Conservation (phyloP, 2,329 filamentous ascomycete species). For the Cadophora luteo-olivacea region DNA sequence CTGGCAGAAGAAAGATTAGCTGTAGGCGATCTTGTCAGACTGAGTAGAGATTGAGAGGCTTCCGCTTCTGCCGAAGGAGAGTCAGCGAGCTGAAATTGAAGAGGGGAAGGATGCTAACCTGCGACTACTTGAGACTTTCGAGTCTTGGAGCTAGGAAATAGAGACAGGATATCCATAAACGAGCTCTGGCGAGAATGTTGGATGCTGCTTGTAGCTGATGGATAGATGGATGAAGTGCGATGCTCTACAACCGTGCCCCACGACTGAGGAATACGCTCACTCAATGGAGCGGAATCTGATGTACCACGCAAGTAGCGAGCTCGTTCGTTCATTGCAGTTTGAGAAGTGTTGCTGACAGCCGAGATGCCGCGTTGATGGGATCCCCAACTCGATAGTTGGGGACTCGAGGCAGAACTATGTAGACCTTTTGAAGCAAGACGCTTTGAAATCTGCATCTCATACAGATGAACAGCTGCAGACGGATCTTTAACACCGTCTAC, state of each 20-base stretch:
- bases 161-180: constrained; percentile 31
- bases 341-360: constrained; percentile 28
- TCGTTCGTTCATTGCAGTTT: constrained; percentile 23
- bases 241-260: constrained; percentile 34
- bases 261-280: constrained; percentile 35
- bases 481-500: constrained; percentile 38
- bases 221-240: constrained; percentile 37
- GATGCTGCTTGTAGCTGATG: constrained; percentile 33
- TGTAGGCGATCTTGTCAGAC: constrained; percentile 22
- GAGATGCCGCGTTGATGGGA: constrained; percentile 34
- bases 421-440: constrained; percentile 35
- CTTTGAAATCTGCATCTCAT: constrained; percentile 43
- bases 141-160: constrained; percentile 22
- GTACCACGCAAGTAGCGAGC: constrained; percentile 32
- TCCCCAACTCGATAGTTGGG: constrained; percentile 35
- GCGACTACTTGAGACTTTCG: constrained; percentile 5
- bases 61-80: not conserved
- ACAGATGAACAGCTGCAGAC: constrained; percentile 33
- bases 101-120: not conserved
- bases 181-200: constrained; percentile 37
- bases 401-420: constrained; percentile 37
- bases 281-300: constrained; percentile 35
- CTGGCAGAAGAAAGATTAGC: constrained; percentile 28
- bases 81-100: not conserved
- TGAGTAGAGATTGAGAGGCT: constrained; percentile 5